Evolutionary conservation across 306 rosid species (phyloP), one percentile per base, ranked within the genome.

Genomic region (Quercus berberidifolia): DNA sequence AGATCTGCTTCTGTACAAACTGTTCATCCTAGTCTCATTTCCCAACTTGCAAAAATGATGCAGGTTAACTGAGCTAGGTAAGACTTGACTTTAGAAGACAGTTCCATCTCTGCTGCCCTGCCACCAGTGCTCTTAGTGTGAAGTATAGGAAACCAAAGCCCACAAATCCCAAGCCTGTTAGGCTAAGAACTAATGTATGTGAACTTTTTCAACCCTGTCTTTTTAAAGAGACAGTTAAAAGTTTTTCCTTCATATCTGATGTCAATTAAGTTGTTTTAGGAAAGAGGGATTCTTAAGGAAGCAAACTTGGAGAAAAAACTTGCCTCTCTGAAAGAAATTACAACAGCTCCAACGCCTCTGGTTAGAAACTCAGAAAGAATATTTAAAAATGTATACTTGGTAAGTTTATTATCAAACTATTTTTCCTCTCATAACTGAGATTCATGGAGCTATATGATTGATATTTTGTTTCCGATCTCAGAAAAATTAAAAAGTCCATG

Each of bases 151-250:
- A 87, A 83, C 88, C 87, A 79, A 93, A 86, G 92, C 81, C 96
- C 25, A 93, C 99, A 73, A 86, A 93, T 81, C 99, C 98, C 41
- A 95, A 90, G 85, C 98, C 99, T 62, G 90, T 95, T 83, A 90
- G 92, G 90, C 85, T 95, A 79, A 87, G 97, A 95, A 95, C 98
- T 69, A 88, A 92, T 88, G 99, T 95, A 82, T 83, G 92, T 79
- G 76, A 68, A 56, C 57, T 74, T 17, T 80, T 83, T 76, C 73
- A 55, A 57, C 70, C 65, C 69, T 60, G 55, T 73, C 65, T 75
- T 31, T 30, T 30, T 68, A 19, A 56, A 18, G 25, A 31, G 41
- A 52, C 64, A 67, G 8, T 5, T 17, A n/a, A 12, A 25, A 46
- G 52, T 23, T 1, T 35, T 35, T 35, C 8, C 30, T 55, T 63